Evolutionary conservation across 83 land plant species (phyloP), one percentile per base, ranked within the genome.

Genomic region (Isoetes engelmannii): DNA sequence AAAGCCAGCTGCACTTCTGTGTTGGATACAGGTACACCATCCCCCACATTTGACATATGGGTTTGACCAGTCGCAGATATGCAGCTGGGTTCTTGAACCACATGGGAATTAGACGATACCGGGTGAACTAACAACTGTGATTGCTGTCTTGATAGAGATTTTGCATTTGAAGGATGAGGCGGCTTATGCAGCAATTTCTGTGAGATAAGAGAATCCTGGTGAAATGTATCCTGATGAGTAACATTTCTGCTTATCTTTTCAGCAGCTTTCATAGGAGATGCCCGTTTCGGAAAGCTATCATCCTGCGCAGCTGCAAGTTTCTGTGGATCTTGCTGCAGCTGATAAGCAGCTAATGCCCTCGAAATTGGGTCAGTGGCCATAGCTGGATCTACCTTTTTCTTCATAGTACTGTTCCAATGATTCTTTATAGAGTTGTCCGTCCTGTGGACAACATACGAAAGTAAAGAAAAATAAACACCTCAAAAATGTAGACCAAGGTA

Each of bases 331-430:
- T 70, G 74, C 59, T 75, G 78, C 5, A 60, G 57, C 70, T 75
- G 78, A 42, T 75, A 75, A 12, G 68, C 74, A 10, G 78, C 78
- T 58, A 75, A 41, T 9, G 78, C 78, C 63, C 55, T 61, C 10
- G 78, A 75, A 15, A 70, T 71, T 7, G 74, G 74, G 55, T 75
- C 78, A 6, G 49, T 70, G 5, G 78, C 78, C 6, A 58, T 47
- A 48, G 48, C 77, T 69, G 76, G 81, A 77, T 87, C 87, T 66
- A 77, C 84, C 76, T 88, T 92, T 61, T 88, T 92, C 84, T 92
- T 92, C 75, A 92, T 79, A 43, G 97, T 89, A 61, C 97, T 92
- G 73, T 92, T 88, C 97, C 97, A 92, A 60, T 92, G 97, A 79
- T 92, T 92, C 82, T 92, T 92, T 65, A 92, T 92, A 13, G 97